Conservation (phyloP, 768 basidiomycete genomes). For the Mycena epipterygia region DNA sequence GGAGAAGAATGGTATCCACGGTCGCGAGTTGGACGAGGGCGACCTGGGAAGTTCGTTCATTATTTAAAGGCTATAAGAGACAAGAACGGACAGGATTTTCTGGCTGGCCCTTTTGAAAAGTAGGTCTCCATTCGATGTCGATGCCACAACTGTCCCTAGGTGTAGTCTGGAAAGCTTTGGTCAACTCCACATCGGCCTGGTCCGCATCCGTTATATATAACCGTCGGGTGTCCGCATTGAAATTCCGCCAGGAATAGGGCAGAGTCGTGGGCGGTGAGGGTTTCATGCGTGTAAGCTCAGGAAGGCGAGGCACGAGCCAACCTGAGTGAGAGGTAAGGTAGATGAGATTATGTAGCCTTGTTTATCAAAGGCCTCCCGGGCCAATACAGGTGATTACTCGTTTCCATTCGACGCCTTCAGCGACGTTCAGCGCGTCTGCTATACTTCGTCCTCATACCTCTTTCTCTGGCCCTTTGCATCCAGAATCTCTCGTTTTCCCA, state of each 20-base stretch:
- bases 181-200: conserved; percentile 48
- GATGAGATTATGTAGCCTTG: too few relatives aligned
- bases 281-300: too few relatives aligned
- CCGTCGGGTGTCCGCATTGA: conserved; percentile 45
- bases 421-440: too few relatives aligned
- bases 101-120: conserved; percentile 60
- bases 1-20: conserved; percentile 65
- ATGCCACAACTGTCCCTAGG: conserved; percentile 65
- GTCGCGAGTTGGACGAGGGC: conserved; percentile 83
- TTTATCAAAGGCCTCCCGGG: too few relatives aligned
- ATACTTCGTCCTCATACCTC: background rate
- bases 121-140: conserved; percentile 87
- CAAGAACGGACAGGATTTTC: conserved; percentile 64
- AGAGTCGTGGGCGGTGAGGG: conserved; percentile 42
- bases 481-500: too few relatives aligned
- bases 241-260: conserved; percentile 55
- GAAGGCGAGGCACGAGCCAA: too few relatives aligned
- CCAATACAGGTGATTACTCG: too few relatives aligned
- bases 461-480: too few relatives aligned
- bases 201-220: conserved; percentile 52
- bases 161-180: background rate
- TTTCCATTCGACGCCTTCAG: too few relatives aligned
- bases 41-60: conserved; percentile 43
- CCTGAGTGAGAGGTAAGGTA: too few relatives aligned
- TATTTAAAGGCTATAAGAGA: background rate